Percentiles rank a stretch among this genome's conserved stretches.
phyloP scores from a whole-genome alignment of 164 flowering plant genomes.

The Nymphaea thermarum region DNA sequence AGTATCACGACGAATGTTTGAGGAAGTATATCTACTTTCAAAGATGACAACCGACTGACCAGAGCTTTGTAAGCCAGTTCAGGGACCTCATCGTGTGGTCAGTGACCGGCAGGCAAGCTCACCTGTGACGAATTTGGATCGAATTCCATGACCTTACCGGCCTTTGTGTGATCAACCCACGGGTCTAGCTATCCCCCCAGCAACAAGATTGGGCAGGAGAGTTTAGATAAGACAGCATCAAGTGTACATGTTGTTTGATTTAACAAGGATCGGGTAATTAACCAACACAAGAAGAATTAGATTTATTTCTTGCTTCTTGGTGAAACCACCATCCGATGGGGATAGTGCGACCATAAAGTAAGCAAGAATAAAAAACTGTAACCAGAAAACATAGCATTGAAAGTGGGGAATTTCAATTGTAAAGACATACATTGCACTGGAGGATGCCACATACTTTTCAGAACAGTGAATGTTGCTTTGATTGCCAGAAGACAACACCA shows the following conservation, averaged over 20 bases:
- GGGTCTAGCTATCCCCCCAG: conserved; percentile 98
- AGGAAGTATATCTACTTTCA: conserved; percentile 20
- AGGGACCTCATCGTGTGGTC: conserved; percentile 95
- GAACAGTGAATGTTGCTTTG: conserved; percentile 85
- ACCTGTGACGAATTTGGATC: conserved; percentile 70
- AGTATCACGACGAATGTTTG: no score
- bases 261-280: conserved; percentile 75
- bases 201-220: conserved; percentile 74
- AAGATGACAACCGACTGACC: conserved; percentile 56
- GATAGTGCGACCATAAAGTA: no score
- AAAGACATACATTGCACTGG: no score
- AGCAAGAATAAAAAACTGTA: no score
- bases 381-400: no score
- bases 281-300: conserved; percentile 24
- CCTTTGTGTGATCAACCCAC: conserved; percentile 94
- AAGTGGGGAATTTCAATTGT: no score
- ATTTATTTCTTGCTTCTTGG: neutral
- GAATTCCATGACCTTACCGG: conserved; percentile 67
- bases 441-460: conserved; percentile 56
- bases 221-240: conserved; percentile 45
- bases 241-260: conserved; percentile 75
- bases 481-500: conserved; percentile 89
- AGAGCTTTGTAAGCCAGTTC: conserved; percentile 69
- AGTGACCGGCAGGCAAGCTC: conserved; percentile 87
- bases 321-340: no score